Evolutionary conservation across 2,329 filamentous ascomycete genomes (phyloP), one percentile per base, ranked within the genome.

Genomic region (Fusarium equiseti): DNA sequence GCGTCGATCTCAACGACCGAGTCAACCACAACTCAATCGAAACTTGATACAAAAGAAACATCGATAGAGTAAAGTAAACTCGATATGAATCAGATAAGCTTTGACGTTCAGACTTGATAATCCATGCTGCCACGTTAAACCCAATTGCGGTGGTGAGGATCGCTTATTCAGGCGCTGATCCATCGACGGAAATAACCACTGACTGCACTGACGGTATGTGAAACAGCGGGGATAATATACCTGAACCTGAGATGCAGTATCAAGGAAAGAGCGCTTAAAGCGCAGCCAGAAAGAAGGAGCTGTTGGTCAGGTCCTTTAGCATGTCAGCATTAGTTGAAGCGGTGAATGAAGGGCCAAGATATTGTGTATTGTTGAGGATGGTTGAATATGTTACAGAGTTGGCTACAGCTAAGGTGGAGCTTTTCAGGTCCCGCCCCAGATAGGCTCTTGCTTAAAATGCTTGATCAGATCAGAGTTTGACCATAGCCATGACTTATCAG

Each of bases 401-500:
- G 12, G 12, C 26, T 29, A 48, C 26, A 26, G 45, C 18, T 18
- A 22, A 24, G 42, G 22, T 44, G 42, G 42, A 22, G 42, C 18
- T 20, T 46, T 20, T n/a, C 44, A n/a, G 44, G 24, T 29, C 44
- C 44, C 26, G 10, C 18, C 12, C 26, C 18, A 18, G 18, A 27
- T 43, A 20, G 50, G n/a, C 3, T 42, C 6, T 16, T 53, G 50
- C 18, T 52, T 10, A 43, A 66, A 66, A 42, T 55, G 48, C 67
- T 70, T 49, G 20, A 42, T 58, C 27, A 26, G 22, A 62, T 67
- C 62, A 62, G 44, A 49, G 40, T 70, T 68, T 35, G 27, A 44
- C 11, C 20, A 32, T 55, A 22, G 40, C 27, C 50, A 49, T 35
- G 32, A 11, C 16, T 35, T 35, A 26, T 42, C 29, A 32, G 29